Percentiles rank a stretch among this genome's conserved stretches.
Conservation (phyloP, 1,139 yeast genomes). For the Saccharomycopsis hybrid region DNA sequence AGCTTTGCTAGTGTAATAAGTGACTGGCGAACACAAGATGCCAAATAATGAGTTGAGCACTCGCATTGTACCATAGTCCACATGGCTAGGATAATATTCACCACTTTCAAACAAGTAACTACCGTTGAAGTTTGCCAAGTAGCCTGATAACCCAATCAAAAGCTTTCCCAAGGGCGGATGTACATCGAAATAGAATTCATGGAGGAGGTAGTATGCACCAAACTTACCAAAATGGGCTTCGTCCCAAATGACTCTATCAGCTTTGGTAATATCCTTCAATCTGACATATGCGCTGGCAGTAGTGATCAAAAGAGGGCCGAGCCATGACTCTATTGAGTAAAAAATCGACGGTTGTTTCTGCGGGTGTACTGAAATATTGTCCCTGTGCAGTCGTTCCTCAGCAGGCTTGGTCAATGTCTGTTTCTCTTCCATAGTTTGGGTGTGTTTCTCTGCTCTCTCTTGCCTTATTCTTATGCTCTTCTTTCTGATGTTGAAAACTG, state of each 20-base stretch:
- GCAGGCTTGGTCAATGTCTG: too few relatives aligned
- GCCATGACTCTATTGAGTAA: constrained; percentile 31
- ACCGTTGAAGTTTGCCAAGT: constrained; percentile 63
- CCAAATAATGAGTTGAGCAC: constrained; percentile 61
- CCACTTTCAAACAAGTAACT: constrained; percentile 63
- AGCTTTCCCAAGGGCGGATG: constrained; percentile 77
- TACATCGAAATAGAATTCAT: constrained; percentile 68
- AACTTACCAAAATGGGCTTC: constrained; percentile 78
- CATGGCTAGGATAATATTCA: constrained; percentile 43
- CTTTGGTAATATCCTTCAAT: constrained; percentile 55
- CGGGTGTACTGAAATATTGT: too few relatives aligned
- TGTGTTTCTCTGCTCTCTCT: too few relatives aligned
- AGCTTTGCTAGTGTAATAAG: constrained; percentile 51
- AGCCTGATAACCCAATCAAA: constrained; percentile 61
- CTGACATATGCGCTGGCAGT: constrained; percentile 60
- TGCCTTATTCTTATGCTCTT: too few relatives aligned
- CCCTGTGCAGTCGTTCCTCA: too few relatives aligned
- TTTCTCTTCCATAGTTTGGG: too few relatives aligned
- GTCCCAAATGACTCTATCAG: constrained; percentile 83
- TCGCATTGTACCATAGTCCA: constrained; percentile 56
- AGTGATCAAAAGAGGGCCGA: constrained; percentile 49
- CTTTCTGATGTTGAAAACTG: too few relatives aligned
- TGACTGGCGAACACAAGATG: constrained; percentile 55
- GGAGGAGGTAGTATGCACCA: constrained; percentile 55
- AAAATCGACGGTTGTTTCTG: too few relatives aligned